Evolutionary conservation across 2,329 filamentous ascomycete genomes (phyloP).

Genomic region (Aspergillus sp.): DNA sequence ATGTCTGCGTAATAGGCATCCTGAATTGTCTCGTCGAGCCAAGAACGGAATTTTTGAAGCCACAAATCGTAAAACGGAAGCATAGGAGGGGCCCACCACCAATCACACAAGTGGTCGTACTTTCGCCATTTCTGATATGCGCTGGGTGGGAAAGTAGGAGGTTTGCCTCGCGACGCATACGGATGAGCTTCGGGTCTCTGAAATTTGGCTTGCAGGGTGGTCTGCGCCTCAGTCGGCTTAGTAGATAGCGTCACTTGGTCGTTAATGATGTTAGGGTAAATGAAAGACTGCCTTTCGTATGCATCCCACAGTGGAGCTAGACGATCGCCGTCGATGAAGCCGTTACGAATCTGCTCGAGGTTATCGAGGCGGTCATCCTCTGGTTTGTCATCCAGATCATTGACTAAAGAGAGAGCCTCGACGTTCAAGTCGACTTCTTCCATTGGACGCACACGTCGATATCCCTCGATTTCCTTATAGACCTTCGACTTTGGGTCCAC

Average conservation of each 20-base stretch:
- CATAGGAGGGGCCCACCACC: slow-evolving; percentile 28
- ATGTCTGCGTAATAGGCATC: slow-evolving; percentile 25
- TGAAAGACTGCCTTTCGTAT: slow-evolving; percentile 16
- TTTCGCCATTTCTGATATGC: slow-evolving; percentile 11
- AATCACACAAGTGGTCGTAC: slow-evolving; percentile 21
- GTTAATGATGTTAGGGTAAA: slow-evolving; percentile 20
- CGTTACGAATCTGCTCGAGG: background rate
- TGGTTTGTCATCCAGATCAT: background rate
- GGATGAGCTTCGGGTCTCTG: background rate
- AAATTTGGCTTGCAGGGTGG: slow-evolving; percentile 3
- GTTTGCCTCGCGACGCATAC: background rate
- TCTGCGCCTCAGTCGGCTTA: slow-evolving; percentile 16
- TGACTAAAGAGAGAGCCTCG: background rate
- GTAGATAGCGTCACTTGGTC: slow-evolving; percentile 14
- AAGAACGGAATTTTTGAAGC: slow-evolving; percentile 23
- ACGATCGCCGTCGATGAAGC: background rate
- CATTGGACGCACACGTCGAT: slow-evolving; percentile 4
- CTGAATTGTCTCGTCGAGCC: slow-evolving; percentile 27
- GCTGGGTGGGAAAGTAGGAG: background rate
- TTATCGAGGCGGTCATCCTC: background rate
- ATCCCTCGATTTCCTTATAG: slow-evolving; percentile 18
- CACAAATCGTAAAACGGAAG: slow-evolving; percentile 16
- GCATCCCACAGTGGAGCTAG: slow-evolving; percentile 12
- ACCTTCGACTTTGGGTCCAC: slow-evolving; percentile 24
- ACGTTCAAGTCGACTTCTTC: background rate